Base-by-base conservation (phyloP, 768 basidiomycete genomes). In the Termitomyces sp. region DNA sequence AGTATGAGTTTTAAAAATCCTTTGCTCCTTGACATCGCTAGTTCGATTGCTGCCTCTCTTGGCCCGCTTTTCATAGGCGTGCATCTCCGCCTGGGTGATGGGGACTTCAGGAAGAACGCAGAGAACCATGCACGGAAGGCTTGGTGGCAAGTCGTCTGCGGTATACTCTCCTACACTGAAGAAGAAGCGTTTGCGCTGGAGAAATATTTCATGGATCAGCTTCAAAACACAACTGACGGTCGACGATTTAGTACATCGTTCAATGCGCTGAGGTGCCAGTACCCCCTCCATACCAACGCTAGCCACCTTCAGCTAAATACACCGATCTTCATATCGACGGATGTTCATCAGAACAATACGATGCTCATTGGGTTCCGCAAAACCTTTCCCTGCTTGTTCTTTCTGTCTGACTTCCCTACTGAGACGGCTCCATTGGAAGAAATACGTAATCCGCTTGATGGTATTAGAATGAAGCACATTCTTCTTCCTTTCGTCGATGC, bases 41-140 rank as follows among this genome's bases (percentile, higher is more conserved):
- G 76, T 36, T 65, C 65, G 12, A 83, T 92, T 24, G 66, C 72
- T 18, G 64, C 64, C 8, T 60, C 63, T 30, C 68, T 86, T 18
- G 80, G 77, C 32, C 75, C 72, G 1, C 60, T 66, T 2, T 92
- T 85, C 64, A 66, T 88, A 22, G 86, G 81, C 1, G 79, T 80
- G 3, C 90, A 92, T 64, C 67, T 92, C 2, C 82, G 91, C 7
- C 63, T 90, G 7, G 85, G 85, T 4, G 89, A 92, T 61, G 87
- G 88, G 1, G 62, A 72, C 0, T 94, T 92, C 67, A 72, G 71
- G 60, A 63, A 60, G 18, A 69, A 76, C 12, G 74, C 76, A 6
- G 62, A 65, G 18, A 58, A 53, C 28, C 88, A 80, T 38, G 70
- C 79, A 30, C 74, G 78, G 42, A 58, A 65, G 9, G 64, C 83